Evolutionary conservation across 2,329 filamentous ascomycete genomes (phyloP).

Genomic region (Epichloe amarillans): DNA sequence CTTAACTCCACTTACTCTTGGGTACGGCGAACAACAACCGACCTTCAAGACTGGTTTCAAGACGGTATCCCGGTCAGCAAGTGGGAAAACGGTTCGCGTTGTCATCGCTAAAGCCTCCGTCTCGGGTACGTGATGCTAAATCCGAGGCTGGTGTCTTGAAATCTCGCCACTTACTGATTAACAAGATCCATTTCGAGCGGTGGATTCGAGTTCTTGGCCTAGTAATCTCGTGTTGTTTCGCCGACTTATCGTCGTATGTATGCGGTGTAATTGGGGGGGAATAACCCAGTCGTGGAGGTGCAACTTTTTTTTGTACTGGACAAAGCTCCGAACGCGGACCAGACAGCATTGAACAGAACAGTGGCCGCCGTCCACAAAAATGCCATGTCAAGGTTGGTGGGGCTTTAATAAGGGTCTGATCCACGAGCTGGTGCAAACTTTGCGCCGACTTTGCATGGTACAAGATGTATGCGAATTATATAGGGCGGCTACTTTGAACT

Average conservation of each 20-base stretch:
- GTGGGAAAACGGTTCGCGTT: neutral
- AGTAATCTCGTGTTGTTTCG: neutral
- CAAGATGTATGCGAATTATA: no score
- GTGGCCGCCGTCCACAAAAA: no score
- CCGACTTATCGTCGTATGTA: neutral
- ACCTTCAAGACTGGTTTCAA: conserved; percentile 59
- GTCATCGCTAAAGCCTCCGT: neutral
- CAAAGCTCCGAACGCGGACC: neutral
- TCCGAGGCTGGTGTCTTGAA: neutral
- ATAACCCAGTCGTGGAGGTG: neutral
- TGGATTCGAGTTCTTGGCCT: neutral
- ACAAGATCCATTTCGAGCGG: conserved; percentile 34
- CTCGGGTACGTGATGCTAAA: neutral
- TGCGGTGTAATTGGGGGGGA: neutral
- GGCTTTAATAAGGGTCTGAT: no score
- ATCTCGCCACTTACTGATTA: conserved; percentile 30
- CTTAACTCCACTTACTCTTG: conserved; percentile 58
- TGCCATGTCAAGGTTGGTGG: no score
- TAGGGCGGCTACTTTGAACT: no score
- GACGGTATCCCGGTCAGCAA: neutral
- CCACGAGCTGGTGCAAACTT: no score
- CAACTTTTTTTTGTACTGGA: neutral
- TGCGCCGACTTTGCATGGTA: no score
- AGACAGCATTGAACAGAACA: no score
- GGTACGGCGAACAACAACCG: conserved; percentile 94